Evolutionary conservation across 345 rosid species (phyloP).

Genomic region (Moricandia moricandioides): DNA sequence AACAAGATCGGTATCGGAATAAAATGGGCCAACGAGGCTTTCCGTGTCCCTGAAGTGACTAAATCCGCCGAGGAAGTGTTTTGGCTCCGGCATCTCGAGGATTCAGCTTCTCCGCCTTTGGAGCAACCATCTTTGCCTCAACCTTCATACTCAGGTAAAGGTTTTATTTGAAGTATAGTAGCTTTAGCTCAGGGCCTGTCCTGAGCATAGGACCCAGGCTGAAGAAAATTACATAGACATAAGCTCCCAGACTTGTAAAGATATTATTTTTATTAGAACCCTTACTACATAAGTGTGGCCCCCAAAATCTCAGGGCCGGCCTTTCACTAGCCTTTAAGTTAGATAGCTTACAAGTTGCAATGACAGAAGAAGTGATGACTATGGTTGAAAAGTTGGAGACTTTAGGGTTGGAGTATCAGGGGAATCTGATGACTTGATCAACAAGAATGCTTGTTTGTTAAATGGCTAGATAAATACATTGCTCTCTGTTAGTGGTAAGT

Average conservation of each 20-base stretch:
- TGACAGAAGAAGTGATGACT: not conserved
- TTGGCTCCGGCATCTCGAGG: conserved; percentile 82
- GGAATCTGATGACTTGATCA: conserved; percentile 2
- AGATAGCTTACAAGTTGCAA: not conserved
- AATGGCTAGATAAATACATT: not conserved
- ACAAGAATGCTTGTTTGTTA: not conserved
- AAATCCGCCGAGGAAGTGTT: conserved; percentile 58
- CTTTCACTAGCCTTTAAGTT: too few species aligned
- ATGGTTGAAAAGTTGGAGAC: not conserved
- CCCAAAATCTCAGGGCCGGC: too few species aligned
- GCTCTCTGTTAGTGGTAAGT: not conserved
- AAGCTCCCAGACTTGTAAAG: too few species aligned
- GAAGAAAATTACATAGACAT: too few species aligned
- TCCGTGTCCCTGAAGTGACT: conserved; percentile 59
- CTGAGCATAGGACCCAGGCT: too few species aligned
- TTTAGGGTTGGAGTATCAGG: not conserved
- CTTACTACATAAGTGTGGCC: too few species aligned
- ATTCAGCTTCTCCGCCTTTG: conserved; percentile 41
- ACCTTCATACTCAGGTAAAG: conserved; percentile 59
- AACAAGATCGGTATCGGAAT: conserved; percentile 54
- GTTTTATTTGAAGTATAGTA: conserved; percentile 31
- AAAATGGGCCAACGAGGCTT: conserved; percentile 66
- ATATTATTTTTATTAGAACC: too few species aligned
- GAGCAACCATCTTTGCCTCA: conserved; percentile 61
- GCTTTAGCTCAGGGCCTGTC: too few species aligned